These are phyloP conservation scores for Logfia minima DNA, from an alignment of 129 eudicot genomes.

Conservation along the genomic window DNA sequence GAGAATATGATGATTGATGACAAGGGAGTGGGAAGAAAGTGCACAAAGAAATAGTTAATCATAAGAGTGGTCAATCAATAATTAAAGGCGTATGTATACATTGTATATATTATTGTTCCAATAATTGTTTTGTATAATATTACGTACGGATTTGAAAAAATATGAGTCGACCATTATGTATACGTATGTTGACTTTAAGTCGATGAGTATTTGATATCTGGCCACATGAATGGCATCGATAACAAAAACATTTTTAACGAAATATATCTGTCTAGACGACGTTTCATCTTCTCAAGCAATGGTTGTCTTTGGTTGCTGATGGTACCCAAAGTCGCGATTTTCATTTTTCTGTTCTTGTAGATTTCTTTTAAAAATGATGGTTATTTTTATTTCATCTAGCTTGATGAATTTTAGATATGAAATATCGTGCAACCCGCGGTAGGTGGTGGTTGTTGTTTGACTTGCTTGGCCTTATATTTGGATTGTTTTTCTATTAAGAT, in stretches of 20 bases:
- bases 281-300: not conserved
- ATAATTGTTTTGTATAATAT: slow-evolving; percentile 14
- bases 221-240: not conserved
- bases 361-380: not conserved
- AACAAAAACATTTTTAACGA: not conserved
- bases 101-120: slow-evolving; percentile 2
- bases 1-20: slow-evolving; percentile 29
- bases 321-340: not conserved
- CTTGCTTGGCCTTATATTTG: not conserved
- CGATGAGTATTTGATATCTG: not conserved
- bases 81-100: slow-evolving; percentile 15
- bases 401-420: no score
- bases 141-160: not conserved
- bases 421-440: not conserved
- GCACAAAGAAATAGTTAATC: slow-evolving; percentile 27
- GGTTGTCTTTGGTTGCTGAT: not conserved
- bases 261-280: no score
- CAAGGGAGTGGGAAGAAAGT: slow-evolving; percentile 34
- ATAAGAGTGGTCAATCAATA: slow-evolving; percentile 21
- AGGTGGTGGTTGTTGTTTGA: not conserved
- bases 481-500: not conserved
- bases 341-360: not conserved
- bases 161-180: not conserved
- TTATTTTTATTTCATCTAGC: not conserved
- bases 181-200: not conserved